phyloP scores from a whole-genome alignment of 164 flowering plant species.

The Tetracentron sinense region DNA sequence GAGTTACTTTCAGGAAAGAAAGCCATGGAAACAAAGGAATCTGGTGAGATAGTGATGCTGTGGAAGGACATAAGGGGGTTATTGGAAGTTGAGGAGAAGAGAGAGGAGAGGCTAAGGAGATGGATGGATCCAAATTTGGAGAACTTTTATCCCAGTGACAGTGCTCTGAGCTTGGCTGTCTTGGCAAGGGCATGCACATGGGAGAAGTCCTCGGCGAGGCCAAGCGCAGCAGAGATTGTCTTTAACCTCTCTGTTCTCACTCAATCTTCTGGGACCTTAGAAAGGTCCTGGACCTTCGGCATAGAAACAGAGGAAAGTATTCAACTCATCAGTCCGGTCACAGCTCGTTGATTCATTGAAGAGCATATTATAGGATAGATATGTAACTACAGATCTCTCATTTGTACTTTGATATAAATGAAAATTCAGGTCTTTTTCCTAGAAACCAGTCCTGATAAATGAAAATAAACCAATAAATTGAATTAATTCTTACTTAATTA shows the following conservation, averaged over 20 bases:
- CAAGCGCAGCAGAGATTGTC: conserved; percentile 62
- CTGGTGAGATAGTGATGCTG: conserved; percentile 41
- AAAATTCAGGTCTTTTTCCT: no score
- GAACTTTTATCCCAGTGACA: conserved; percentile 36
- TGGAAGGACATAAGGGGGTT: conserved; percentile 43
- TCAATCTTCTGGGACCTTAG: conserved; percentile 36
- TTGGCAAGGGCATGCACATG: conserved; percentile 56
- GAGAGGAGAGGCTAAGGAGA: conserved; percentile 39
- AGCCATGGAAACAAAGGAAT: conserved; percentile 41
- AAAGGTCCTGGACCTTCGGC: conserved; percentile 39
- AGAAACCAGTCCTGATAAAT: no score
- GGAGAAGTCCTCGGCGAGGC: conserved; percentile 50
- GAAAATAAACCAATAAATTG: no score
- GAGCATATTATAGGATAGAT: no score
- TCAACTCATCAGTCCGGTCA: conserved; percentile 30
- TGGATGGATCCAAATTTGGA: conserved; percentile 56
- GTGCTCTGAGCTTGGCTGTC: conserved; percentile 47
- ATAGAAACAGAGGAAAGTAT: conserved; percentile 35
- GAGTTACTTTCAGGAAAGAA: conserved; percentile 66
- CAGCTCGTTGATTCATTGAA: conserved; percentile 40
- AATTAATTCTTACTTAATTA: no score
- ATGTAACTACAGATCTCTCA: neutral
- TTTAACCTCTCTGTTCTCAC: conserved; percentile 53
- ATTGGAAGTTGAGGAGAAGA: conserved; percentile 42
- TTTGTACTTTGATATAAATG: no score